These are phyloP conservation scores for Harringtonia aguacate DNA, from an alignment of 2,329 filamentous ascomycete genomes.

Conservation along the genomic window DNA sequence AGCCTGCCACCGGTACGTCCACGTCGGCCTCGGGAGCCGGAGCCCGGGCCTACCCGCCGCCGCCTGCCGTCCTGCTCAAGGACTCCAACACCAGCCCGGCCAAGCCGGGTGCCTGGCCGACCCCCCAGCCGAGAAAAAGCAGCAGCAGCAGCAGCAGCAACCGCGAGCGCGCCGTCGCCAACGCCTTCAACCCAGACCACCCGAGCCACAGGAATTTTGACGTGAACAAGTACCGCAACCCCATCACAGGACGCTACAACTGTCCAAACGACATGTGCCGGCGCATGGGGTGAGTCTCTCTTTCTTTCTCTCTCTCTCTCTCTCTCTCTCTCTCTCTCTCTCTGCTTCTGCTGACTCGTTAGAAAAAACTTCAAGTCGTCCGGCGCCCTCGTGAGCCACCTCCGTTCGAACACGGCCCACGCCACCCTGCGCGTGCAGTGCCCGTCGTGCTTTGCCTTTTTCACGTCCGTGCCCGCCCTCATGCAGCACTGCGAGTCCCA, in stretches of 20 bases:
- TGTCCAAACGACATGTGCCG: constrained; percentile 44
- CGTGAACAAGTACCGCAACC: constrained; percentile 32
- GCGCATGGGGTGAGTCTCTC: constrained; percentile 11
- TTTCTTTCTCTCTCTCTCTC: constrained; percentile 22
- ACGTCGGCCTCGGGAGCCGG: background rate
- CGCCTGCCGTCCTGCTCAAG: too few relatives aligned
- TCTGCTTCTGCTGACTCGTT: background rate
- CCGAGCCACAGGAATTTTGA: constrained; percentile 25
- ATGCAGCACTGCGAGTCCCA: constrained; percentile 38
- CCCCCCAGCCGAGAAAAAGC: background rate
- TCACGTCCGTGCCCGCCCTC: constrained; percentile 29
- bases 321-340: background rate
- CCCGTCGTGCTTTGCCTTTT: constrained; percentile 31
- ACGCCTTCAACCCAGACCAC: constrained; percentile 1
- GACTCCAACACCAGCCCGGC: background rate
- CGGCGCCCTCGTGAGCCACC: constrained; percentile 26
- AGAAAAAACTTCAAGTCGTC: constrained; percentile 30
- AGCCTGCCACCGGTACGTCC: background rate
- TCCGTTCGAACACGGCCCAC: constrained; percentile 30
- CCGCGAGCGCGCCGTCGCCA: background rate
- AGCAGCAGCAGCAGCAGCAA: background rate
- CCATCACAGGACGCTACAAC: constrained; percentile 30
- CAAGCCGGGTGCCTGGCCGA: background rate
- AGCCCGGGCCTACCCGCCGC: background rate
- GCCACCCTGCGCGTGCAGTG: constrained; percentile 25